Base-by-base conservation (phyloP, 148 eudicot species). In the Rhododendron williamsianum region DNA sequence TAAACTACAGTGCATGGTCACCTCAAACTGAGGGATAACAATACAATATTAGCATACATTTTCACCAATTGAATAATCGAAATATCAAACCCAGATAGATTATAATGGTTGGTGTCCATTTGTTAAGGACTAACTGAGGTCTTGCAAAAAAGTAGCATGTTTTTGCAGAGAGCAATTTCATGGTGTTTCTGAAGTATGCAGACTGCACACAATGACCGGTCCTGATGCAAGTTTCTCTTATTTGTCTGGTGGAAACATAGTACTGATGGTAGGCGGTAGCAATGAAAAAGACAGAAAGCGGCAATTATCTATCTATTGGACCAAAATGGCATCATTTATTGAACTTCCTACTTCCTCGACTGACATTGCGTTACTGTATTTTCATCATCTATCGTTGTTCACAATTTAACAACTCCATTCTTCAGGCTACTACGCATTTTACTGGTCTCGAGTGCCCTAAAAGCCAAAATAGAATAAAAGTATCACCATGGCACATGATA, bases 1-100 rank as follows among this genome's bases (percentile, higher is more conserved):
- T 88, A 83, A 84, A 88, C 77, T 78, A 10, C 87, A 89, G 38
- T 10, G 21, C 54, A 60, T 81, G 84, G 52, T 60, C 46, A 60
- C 30, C 82, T 60, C 11, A 78, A 65, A 45, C 45, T 45, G 25
- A 65, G 19, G 16, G 54, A 76, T 27, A 15, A 27, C 4, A n/a
- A 12, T 21, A 21, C 33, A 21, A 52, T 54, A 85, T 63, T 16
- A 46, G 43, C 25, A 67, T 48, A 15, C 71, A 69, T 77, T 38
- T 74, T 67, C 76, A 71, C 25, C 30, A 71, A 52, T 60, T 5
- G 43, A 23, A 63, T 81, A 79, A 25, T 36, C 33, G 46, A 82
- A 86, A 30, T 76, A 46, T 9, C 18, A 19, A 76, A 82, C 60
- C 80, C 18, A 12, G 8, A 4, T 12, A 67, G 74, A 69, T 27